Evolutionary conservation across 345 rosid species (phyloP).

Genomic region (Eucalyptus sideroxylon): DNA sequence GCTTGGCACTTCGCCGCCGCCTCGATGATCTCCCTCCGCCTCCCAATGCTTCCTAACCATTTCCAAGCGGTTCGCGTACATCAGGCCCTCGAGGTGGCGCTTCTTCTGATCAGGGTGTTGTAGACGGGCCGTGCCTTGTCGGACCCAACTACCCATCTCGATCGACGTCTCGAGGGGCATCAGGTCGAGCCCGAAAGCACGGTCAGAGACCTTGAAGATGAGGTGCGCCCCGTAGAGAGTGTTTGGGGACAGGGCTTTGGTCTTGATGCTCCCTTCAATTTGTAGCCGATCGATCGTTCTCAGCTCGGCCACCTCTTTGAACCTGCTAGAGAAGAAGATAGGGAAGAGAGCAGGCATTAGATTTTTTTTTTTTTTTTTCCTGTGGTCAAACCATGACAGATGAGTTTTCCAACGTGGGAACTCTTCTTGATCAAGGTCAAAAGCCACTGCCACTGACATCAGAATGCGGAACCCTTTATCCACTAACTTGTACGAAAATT

Average conservation of each 20-base stretch:
- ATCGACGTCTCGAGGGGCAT: slow-evolving; percentile 31
- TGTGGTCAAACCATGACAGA: neutral
- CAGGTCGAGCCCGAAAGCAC: slow-evolving; percentile 37
- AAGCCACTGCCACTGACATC: neutral
- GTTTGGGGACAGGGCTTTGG: slow-evolving; percentile 18
- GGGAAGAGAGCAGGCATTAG: neutral
- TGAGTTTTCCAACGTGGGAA: neutral
- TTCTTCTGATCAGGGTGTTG: neutral
- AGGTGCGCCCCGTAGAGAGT: slow-evolving; percentile 48
- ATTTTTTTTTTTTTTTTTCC: neutral
- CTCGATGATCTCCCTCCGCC: neutral
- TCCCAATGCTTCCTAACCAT: neutral
- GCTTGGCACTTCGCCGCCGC: neutral
- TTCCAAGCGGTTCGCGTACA: neutral
- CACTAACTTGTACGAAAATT: too few species aligned
- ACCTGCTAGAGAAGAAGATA: neutral
- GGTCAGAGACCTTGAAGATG: slow-evolving; percentile 14
- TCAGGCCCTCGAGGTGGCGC: neutral
- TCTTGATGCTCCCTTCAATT: slow-evolving; percentile 18
- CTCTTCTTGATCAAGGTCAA: neutral
- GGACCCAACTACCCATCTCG: neutral
- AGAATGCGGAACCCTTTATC: neutral
- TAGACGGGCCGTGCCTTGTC: neutral
- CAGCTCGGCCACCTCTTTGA: slow-evolving; percentile 19
- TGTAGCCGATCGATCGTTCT: slow-evolving; percentile 15